Evolutionary conservation across 2,329 filamentous ascomycete species (phyloP).

Genomic region (Apiospora phragmitis): DNA sequence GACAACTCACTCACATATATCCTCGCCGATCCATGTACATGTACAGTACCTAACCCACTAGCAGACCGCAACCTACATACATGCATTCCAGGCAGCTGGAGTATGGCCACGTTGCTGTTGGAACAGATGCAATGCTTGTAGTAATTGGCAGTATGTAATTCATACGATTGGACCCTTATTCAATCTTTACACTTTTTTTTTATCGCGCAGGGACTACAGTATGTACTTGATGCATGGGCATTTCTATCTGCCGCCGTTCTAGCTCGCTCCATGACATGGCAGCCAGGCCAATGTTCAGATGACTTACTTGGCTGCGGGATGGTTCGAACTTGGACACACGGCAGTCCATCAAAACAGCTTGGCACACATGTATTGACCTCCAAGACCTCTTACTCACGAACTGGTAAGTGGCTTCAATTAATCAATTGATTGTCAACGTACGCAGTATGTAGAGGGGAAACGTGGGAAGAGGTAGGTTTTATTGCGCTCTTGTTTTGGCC

Average conservation of each 20-base stretch:
- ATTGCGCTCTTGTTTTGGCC: not conserved
- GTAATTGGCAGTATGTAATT: not conserved
- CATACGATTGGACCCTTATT: not conserved
- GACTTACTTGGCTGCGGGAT: conserved; percentile 1
- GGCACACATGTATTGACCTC: not conserved
- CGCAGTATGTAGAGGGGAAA: not conserved
- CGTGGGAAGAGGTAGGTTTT: not conserved
- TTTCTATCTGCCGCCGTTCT: not conserved
- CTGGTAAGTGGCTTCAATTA: not conserved
- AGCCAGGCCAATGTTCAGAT: not conserved
- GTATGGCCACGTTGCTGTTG: not conserved
- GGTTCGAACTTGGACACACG: not conserved
- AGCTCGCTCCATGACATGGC: conserved; percentile 1
- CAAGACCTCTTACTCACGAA: not conserved
- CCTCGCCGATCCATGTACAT: not conserved
- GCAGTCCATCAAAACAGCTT: not conserved
- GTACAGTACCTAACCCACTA: not conserved
- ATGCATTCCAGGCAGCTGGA: too few relatives aligned
- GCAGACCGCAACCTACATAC: not conserved
- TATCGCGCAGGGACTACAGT: not conserved
- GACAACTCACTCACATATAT: not conserved
- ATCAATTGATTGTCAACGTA: not conserved
- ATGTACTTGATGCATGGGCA: not conserved
- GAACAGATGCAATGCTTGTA: not conserved
- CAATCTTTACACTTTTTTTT: not conserved